Conservation (phyloP, 2,329 filamentous ascomycete species). For the Penicillium sp. region DNA sequence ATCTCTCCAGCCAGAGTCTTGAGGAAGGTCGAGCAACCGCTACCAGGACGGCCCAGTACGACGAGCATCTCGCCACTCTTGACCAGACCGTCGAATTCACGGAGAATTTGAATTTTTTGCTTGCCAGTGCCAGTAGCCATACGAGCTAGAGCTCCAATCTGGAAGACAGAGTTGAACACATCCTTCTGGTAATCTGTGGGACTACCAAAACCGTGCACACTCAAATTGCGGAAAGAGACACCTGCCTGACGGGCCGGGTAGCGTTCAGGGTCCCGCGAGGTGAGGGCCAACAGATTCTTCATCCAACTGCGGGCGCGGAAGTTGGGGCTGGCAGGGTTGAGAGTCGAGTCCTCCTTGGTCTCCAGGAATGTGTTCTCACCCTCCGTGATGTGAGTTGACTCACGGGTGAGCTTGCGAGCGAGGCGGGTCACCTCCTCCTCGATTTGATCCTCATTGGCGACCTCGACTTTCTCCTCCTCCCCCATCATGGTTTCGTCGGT, state of each 20-base stretch:
- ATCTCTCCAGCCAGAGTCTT: constrained; percentile 84
- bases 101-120: constrained; percentile 61
- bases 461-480: constrained; percentile 25
- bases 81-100: constrained; percentile 64
- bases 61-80: constrained; percentile 59
- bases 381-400: constrained; percentile 32
- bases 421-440: constrained; percentile 35
- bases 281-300: constrained; percentile 47
- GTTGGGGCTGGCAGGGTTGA: constrained; percentile 48
- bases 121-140: constrained; percentile 36
- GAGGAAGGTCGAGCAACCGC: constrained; percentile 76
- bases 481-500: constrained; percentile 31
- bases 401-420: constrained; percentile 36
- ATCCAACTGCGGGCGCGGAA: constrained; percentile 51
- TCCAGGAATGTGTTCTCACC: constrained; percentile 40
- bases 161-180: constrained; percentile 39
- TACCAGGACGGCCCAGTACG: constrained; percentile 53
- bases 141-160: constrained; percentile 36
- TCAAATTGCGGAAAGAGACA: constrained; percentile 66
- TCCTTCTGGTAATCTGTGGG: constrained; percentile 66
- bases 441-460: constrained; percentile 24
- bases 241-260: constrained; percentile 60
- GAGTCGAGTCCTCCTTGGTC: constrained; percentile 30
- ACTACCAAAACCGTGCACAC: constrained; percentile 66
- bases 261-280: constrained; percentile 52